Evolutionary conservation across 2,329 filamentous ascomycete species (phyloP), one percentile per base, ranked within the genome.

Genomic region (Ophioceras dolichostomum): DNA sequence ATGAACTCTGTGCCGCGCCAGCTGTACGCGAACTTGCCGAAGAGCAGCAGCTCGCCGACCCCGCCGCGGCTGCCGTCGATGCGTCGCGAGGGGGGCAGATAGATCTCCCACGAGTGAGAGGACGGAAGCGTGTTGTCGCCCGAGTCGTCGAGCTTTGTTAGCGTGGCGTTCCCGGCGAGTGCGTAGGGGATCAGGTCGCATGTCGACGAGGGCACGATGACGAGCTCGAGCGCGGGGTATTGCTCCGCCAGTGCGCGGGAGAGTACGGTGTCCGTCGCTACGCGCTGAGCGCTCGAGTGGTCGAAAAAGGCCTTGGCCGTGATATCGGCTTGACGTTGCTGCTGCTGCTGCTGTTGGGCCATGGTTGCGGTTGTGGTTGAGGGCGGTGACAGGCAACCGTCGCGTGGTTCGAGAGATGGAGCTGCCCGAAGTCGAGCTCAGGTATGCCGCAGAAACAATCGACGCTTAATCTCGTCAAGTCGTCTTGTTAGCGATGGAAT

Each of bases 251-350:
- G 53, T 1, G 61, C 48, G 12, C 49, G 44, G 26, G 59, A 52
- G 39, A 70, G 55, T 32, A 66, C 45, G 4, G 55, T 47, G 41
- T 68, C 60, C 3, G 65, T 68, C 48, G 60, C 59, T 49, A 61
- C 43, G 32, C 62, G 58, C 32, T 51, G 49, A 17, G 48, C 65
- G 14, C 50, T 51, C 3, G 59, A 58, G 48, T 70, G 63, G 7
- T 55, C 42, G 43, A 65, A 63, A 48, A 54, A 64, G 5, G 45
- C 35, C 19, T 45, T 39, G 21, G 22, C 20, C 31, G 13, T 31
- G 7, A 14, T 9, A 4, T 18, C 8, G 18, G 34, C 14, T 10
- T n/a, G n/a, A n/a, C n/a, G n/a, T n/a, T n/a, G n/a, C n/a, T n/a
- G n/a, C n/a, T n/a, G n/a, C n/a, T n/a, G n/a, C n/a, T n/a, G n/a